Evolutionary conservation across 2,329 filamentous ascomycete genomes (phyloP).

Genomic region (Leptographium galeiforme): DNA sequence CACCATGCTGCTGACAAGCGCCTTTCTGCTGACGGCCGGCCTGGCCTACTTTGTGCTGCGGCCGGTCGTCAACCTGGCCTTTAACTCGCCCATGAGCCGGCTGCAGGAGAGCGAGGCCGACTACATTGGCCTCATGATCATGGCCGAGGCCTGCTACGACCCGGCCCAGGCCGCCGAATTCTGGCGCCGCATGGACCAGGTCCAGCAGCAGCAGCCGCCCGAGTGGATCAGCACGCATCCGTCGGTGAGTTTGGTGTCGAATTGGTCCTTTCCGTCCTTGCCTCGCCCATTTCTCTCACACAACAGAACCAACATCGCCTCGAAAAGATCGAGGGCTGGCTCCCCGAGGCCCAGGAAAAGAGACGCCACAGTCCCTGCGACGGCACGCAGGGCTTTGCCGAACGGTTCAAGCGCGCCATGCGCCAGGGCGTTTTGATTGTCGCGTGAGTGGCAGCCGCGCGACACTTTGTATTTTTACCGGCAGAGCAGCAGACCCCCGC

Average conservation of each 20-base stretch:
- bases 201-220: slow-evolving; percentile 37
- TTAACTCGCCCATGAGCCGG: slow-evolving; percentile 53
- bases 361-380: slow-evolving; percentile 39
- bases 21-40: slow-evolving; percentile 34
- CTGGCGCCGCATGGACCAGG: slow-evolving; percentile 52
- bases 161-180: slow-evolving; percentile 53
- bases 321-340: slow-evolving; percentile 50
- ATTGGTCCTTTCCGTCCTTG: not conserved
- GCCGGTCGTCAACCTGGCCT: slow-evolving; percentile 46
- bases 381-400: slow-evolving; percentile 37
- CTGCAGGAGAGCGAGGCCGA: slow-evolving; percentile 68
- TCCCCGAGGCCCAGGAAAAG: slow-evolving; percentile 43
- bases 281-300: not conserved
- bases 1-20: slow-evolving; percentile 35
- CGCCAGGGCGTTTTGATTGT: slow-evolving; percentile 18
- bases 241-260: slow-evolving; percentile 32
- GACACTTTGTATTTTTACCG: too few relatives aligned
- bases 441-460: slow-evolving; percentile 3
- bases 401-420: slow-evolving; percentile 36
- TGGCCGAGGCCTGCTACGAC: slow-evolving; percentile 67
- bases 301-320: slow-evolving; percentile 46
- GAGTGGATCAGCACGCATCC: slow-evolving; percentile 70
- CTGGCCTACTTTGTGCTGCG: slow-evolving; percentile 27
- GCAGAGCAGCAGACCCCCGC: too few relatives aligned
- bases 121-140: slow-evolving; percentile 71